Evolutionary conservation across 2,329 filamentous ascomycete species (phyloP).

Genomic region (Aspergillus nomiae): DNA sequence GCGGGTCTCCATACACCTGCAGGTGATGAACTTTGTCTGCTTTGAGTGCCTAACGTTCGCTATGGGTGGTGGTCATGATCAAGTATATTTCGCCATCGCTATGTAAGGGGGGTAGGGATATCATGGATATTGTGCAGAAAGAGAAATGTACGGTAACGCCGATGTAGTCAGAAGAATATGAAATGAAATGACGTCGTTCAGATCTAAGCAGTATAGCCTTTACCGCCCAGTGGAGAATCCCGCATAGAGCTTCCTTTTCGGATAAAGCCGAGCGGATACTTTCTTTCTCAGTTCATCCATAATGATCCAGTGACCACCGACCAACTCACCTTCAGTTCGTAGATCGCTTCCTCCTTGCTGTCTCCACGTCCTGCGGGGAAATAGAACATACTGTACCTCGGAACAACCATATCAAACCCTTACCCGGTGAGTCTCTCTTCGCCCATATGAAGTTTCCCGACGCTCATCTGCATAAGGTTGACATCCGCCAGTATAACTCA

Average conservation of each 20-base stretch:
- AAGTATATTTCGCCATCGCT: neutral
- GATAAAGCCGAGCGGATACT: neutral
- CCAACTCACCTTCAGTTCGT: neutral
- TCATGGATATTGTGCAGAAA: neutral
- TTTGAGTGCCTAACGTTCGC: neutral
- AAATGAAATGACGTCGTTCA: neutral
- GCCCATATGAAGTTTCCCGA: neutral
- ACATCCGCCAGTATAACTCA: neutral
- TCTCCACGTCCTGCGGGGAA: neutral
- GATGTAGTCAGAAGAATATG: neutral
- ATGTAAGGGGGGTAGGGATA: neutral
- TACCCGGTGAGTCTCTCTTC: neutral
- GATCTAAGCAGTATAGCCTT: neutral
- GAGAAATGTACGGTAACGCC: neutral
- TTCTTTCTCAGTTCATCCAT: neutral
- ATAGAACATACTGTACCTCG: neutral
- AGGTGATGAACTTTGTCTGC: neutral
- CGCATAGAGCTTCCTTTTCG: constrained; percentile 3
- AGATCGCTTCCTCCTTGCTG: neutral
- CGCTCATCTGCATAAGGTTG: neutral
- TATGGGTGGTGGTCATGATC: neutral
- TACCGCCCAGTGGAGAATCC: neutral
- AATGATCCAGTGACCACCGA: too few relatives aligned
- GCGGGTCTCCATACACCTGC: neutral
- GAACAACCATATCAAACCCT: neutral